phyloP scores from a whole-genome alignment of 345 rosid species.

The Gossypium turneri region DNA sequence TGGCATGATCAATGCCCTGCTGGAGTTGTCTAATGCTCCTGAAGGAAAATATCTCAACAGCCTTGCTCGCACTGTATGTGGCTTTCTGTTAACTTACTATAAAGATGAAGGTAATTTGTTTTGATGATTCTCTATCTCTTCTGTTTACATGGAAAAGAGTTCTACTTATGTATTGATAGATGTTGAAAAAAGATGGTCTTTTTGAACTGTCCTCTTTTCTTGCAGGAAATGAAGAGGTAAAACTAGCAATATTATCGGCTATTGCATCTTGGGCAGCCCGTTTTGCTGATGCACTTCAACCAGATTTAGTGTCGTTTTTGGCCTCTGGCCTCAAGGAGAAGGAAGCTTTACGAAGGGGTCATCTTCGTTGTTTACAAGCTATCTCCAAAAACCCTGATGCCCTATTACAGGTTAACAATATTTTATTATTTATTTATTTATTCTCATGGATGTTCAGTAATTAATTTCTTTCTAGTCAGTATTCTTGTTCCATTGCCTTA shows the following conservation, averaged over 20 bases:
- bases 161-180: background rate
- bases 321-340: slow-evolving; percentile 91
- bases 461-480: background rate
- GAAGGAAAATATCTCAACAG: slow-evolving; percentile 76
- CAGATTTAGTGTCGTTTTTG: slow-evolving; percentile 65
- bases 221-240: slow-evolving; percentile 92
- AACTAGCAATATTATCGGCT: slow-evolving; percentile 69
- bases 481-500: slow-evolving; percentile 13
- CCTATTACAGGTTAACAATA: slow-evolving; percentile 49
- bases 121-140: background rate
- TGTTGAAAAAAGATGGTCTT: background rate
- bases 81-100: slow-evolving; percentile 68
- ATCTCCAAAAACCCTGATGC: slow-evolving; percentile 68
- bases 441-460: background rate
- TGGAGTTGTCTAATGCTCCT: slow-evolving; percentile 75
- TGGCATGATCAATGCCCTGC: slow-evolving; percentile 80
- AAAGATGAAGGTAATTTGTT: slow-evolving; percentile 71
- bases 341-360: slow-evolving; percentile 81
- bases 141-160: background rate
- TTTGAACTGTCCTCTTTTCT: slow-evolving; percentile 7
- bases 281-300: slow-evolving; percentile 57
- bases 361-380: slow-evolving; percentile 69
- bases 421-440: background rate
- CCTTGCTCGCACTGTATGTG: slow-evolving; percentile 48
- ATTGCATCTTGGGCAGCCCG: slow-evolving; percentile 72